phyloP scores from a whole-genome alignment of 257 asterid genomes.

The Penstemon barbatus region DNA sequence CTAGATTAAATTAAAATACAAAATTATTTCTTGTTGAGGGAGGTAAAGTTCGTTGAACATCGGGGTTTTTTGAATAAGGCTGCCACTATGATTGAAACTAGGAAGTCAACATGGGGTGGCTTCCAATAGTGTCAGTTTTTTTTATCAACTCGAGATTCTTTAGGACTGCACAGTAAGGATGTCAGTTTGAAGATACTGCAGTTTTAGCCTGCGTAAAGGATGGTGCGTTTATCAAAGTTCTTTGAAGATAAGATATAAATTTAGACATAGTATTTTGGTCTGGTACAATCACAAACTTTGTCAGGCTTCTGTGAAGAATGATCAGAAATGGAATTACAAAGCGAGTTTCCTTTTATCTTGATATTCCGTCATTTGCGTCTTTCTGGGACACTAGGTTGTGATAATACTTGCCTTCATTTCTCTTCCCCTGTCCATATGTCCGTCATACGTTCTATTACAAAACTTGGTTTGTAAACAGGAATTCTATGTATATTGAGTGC shows the following conservation, averaged over 20 bases:
- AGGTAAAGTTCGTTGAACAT: background rate
- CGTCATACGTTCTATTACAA: slow-evolving; percentile 5
- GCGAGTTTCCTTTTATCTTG: background rate
- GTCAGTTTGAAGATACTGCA: slow-evolving; percentile 5
- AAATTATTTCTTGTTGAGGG: slow-evolving; percentile 2
- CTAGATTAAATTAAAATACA: slow-evolving; percentile 8
- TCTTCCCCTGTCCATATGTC: background rate
- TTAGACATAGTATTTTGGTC: background rate
- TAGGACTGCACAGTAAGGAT: slow-evolving; percentile 7
- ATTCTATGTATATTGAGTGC: background rate
- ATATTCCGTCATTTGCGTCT: background rate
- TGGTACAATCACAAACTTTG: slow-evolving; percentile 1
- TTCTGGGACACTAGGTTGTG: slow-evolving; percentile 15
- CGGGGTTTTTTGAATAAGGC: background rate
- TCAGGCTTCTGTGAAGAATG: slow-evolving; percentile 17
- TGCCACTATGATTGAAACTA: too few species aligned
- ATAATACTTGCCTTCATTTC: slow-evolving; percentile 9
- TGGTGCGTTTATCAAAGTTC: slow-evolving; percentile 14
- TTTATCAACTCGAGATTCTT: background rate
- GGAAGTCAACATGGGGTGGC: background rate
- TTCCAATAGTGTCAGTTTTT: slow-evolving; percentile 2
- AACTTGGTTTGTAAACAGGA: slow-evolving; percentile 8
- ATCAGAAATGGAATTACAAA: background rate
- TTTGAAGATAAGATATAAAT: slow-evolving; percentile 3
- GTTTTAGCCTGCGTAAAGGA: slow-evolving; percentile 14